Conservation (phyloP, 331 rosid genomes). For the Stylosanthes scabra region DNA sequence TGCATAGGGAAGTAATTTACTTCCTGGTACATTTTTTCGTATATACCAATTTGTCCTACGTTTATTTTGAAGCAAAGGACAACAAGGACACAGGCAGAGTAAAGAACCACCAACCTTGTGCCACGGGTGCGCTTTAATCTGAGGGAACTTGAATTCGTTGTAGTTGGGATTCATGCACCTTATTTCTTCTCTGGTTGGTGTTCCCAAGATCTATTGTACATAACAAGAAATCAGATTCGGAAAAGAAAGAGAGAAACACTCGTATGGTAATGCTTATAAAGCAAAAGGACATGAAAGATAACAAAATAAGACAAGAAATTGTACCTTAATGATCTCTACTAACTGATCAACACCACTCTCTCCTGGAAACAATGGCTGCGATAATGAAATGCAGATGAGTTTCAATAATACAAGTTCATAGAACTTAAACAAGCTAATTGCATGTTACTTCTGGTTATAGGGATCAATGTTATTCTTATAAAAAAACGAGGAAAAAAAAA, state of each 20-base stretch:
- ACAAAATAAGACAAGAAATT: conserved; percentile 17
- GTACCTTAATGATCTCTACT: conserved; percentile 95
- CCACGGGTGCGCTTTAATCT: conserved; percentile 96
- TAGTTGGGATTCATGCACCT: conserved; percentile 97
- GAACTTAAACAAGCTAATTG: neutral
- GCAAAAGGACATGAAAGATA: conserved; percentile 9
- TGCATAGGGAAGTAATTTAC: too few relatives aligned
- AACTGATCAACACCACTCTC: conserved; percentile 97
- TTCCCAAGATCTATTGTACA: conserved; percentile 67
- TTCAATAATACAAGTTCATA: conserved; percentile 29
- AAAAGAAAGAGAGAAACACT: conserved; percentile 12
- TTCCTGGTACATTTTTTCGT: too few relatives aligned
- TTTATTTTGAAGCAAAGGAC: too few relatives aligned
- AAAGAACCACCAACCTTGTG: conserved; percentile 69
- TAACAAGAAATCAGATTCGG: conserved; percentile 25
- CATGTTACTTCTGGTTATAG: too few relatives aligned
- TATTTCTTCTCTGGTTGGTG: conserved; percentile 94
- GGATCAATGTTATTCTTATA: too few relatives aligned
- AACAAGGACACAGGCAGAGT: neutral
- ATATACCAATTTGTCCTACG: too few relatives aligned
- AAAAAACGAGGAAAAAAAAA: neutral
- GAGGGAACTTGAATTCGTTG: conserved; percentile 86
- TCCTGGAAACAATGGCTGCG: conserved; percentile 98
- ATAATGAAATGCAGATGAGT: conserved; percentile 32
- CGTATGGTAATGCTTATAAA: conserved; percentile 32